phyloP scores from a whole-genome alignment of 495 filamentous ascomycete species.

The Cercophora scortea region DNA sequence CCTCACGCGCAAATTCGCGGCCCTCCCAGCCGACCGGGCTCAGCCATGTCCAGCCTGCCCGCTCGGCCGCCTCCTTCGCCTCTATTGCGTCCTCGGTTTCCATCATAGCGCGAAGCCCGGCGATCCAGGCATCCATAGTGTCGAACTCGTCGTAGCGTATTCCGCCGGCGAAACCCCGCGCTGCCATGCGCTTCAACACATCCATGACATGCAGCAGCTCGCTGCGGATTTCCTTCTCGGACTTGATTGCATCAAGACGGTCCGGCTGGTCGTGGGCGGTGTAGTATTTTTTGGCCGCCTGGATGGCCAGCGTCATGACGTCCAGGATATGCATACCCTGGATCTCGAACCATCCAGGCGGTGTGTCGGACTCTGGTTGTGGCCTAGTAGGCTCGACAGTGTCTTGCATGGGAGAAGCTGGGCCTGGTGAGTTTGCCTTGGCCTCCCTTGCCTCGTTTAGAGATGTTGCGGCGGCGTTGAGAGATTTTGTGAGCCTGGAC shows the following conservation, averaged over 20 bases:
- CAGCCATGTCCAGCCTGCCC: constrained; percentile 71
- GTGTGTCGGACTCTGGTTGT: constrained; percentile 1
- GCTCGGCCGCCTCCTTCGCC: constrained; percentile 60
- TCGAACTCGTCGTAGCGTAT: constrained; percentile 65
- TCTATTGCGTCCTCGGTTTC: constrained; percentile 68
- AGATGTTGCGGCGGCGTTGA: constrained; percentile 58
- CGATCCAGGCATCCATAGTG: constrained; percentile 69
- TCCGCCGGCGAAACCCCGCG: constrained; percentile 78
- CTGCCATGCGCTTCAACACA: constrained; percentile 81
- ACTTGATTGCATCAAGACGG: constrained; percentile 74
- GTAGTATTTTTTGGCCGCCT: constrained; percentile 92
- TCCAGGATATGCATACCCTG: constrained; percentile 89
- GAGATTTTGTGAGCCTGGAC: constrained; percentile 58
- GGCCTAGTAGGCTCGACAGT: background rate
- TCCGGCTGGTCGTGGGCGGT: constrained; percentile 76
- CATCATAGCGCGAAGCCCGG: constrained; percentile 65
- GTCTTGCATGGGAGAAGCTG: background rate
- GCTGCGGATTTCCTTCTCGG: constrained; percentile 67
- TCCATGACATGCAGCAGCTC: constrained; percentile 84
- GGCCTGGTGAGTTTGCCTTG: constrained; percentile 15
- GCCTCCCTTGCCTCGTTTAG: constrained; percentile 41
- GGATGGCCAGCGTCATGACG: constrained; percentile 85
- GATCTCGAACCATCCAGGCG: constrained; percentile 69
- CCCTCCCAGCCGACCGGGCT: constrained; percentile 70
- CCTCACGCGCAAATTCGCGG: constrained; percentile 67